Evolutionary conservation across 73 alveolate genomes (phyloP).

Genomic region (Stentor roeselii): DNA sequence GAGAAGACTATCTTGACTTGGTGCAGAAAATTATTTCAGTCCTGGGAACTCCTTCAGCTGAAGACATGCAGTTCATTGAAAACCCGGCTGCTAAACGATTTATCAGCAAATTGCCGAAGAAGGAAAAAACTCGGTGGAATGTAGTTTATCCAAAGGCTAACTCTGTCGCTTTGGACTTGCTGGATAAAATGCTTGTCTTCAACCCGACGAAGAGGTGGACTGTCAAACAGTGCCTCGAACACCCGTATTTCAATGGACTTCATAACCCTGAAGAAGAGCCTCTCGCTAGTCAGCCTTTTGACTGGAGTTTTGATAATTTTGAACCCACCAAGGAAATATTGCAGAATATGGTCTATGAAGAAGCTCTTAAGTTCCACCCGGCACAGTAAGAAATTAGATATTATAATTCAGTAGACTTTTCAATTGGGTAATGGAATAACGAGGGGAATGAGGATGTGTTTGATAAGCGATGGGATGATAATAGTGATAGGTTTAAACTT

Average conservation of each 20-base stretch:
- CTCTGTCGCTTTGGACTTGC: constrained; percentile 25
- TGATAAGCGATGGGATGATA: too few relatives aligned
- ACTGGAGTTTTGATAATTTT: constrained; percentile 68
- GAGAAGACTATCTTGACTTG: constrained; percentile 66
- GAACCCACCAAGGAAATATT: constrained; percentile 67
- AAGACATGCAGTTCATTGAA: constrained; percentile 66
- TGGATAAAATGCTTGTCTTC: constrained; percentile 37
- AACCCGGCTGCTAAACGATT: constrained; percentile 69
- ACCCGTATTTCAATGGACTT: constrained; percentile 66
- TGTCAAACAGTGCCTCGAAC: constrained; percentile 79
- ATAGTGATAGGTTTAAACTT: too few relatives aligned
- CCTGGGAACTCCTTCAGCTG: constrained; percentile 69
- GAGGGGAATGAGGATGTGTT: too few relatives aligned
- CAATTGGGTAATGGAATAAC: too few relatives aligned
- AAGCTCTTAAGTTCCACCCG: constrained; percentile 53
- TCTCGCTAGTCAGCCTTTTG: constrained; percentile 63
- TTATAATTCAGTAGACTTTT: too few relatives aligned
- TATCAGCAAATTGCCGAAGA: constrained; percentile 57
- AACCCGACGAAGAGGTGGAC: constrained; percentile 78
- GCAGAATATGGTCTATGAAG: constrained; percentile 61
- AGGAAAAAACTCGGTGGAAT: constrained; percentile 61
- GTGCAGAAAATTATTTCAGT: constrained; percentile 61
- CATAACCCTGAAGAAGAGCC: constrained; percentile 59
- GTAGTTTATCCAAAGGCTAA: constrained; percentile 44
- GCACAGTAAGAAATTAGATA: neutral